Conservation (phyloP, 208 protist species). For the Strigomonas culicis region DNA sequence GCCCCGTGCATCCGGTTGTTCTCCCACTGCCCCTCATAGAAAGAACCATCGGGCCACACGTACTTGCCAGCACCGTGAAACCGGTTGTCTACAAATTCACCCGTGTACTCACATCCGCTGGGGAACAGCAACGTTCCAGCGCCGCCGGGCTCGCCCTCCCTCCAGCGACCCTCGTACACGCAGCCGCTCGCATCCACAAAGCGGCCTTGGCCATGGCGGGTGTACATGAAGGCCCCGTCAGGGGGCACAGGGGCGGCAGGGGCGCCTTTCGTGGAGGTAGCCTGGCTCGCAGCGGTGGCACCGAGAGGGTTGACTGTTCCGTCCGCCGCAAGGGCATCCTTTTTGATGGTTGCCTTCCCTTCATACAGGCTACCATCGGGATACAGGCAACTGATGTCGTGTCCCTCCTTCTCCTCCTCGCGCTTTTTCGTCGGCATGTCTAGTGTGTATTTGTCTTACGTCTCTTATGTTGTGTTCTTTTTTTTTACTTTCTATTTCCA, state of each 20-base stretch:
- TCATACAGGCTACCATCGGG: conserved; percentile 71
- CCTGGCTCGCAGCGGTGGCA: neutral
- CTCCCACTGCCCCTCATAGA: conserved; percentile 82
- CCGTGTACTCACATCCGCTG: conserved; percentile 57
- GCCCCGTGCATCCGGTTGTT: conserved; percentile 79
- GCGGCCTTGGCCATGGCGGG: conserved; percentile 21
- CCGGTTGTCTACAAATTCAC: conserved; percentile 41
- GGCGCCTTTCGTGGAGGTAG: conserved; percentile 11
- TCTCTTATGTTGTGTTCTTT: neutral
- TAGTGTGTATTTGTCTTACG: neutral
- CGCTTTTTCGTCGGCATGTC: conserved; percentile 56
- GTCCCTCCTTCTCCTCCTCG: conserved; percentile 43
- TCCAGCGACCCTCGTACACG: conserved; percentile 83
- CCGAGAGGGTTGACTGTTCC: neutral
- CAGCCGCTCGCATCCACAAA: conserved; percentile 51
- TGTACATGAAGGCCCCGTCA: neutral
- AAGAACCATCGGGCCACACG: conserved; percentile 84
- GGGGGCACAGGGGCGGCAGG: neutral
- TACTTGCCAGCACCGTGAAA: conserved; percentile 76
- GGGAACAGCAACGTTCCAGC: conserved; percentile 45
- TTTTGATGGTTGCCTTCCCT: conserved; percentile 31
- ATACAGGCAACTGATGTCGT: conserved; percentile 61
- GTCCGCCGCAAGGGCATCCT: conserved; percentile 16
- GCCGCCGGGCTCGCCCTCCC: conserved; percentile 68
- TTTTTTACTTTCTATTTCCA: neutral